Evolutionary conservation across 2,329 filamentous ascomycete species (phyloP), one percentile per base, ranked within the genome.

Genomic region (Herpotrichia juniperi): DNA sequence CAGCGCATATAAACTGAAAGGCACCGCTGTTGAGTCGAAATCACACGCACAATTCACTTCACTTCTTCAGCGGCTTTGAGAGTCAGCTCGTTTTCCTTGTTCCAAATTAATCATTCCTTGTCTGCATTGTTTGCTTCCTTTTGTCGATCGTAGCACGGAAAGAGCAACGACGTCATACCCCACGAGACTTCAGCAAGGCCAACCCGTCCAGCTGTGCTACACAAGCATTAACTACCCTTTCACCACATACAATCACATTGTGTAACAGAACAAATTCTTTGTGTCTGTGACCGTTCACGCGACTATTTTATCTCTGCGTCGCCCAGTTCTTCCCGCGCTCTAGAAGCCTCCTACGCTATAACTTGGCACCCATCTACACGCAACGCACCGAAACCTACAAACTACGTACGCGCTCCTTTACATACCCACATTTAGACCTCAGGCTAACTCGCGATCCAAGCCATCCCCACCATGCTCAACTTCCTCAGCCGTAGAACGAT

Each of bases 401-500:
- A 2, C 39, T 31, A 51, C 48, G 53, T 59, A 54, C 54, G 48
- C 31, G 40, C 39, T 32, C 51, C 12, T 7, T 11, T 14, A 21
- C 16, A 31, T 16, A 24, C 26, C 19, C 34, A 9, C 12, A n/a
- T 11, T 22, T n/a, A 28, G 16, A 43, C n/a, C 16, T 7, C 17
- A 11, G 2, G 22, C 24, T 43, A 30, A 22, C 47, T n/a, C 31
- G 43, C 46, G 24, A 42, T 32, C 11, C 37, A 48, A 49, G 48
- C 53, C 39, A 59, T 57, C 28, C 14, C 54, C 57, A 48, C 30
- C 37, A 71, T 69, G 66, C 44, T 70, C 57, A 66, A 62, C 26
- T 71, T 71, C 59, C 60, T 71, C 42, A 61, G 58, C 6, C 56
- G 58, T 53, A 61, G 65, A 52, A 61, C 60, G 43, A 55, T 71